Evolutionary conservation across 129 eudicot species (phyloP).

Genomic region (Artemisia tridentata): DNA sequence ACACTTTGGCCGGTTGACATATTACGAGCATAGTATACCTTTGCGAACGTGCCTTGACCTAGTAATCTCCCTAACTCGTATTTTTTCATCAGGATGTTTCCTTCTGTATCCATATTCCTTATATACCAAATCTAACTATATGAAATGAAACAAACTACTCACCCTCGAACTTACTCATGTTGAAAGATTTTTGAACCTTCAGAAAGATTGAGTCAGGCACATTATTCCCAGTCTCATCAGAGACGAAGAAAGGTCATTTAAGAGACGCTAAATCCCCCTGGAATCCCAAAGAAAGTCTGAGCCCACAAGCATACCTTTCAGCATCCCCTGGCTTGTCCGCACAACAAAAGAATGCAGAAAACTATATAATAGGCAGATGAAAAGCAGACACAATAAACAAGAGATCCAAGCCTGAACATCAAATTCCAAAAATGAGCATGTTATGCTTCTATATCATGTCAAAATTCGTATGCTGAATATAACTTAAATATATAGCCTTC

Average conservation of each 20-base stretch:
- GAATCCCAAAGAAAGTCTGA: no score
- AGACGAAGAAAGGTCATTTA: conserved; percentile 20
- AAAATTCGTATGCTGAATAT: background rate
- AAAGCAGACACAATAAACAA: background rate
- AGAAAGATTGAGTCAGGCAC: background rate
- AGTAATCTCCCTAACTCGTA: conserved; percentile 79
- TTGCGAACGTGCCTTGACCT: conserved; percentile 92
- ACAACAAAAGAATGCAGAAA: conserved; percentile 27
- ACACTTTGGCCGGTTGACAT: conserved; percentile 62
- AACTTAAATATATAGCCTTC: background rate
- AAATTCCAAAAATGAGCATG: conserved; percentile 3
- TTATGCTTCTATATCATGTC: conserved; percentile 2
- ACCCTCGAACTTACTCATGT: conserved; percentile 8
- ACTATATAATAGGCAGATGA: background rate
- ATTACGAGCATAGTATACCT: conserved; percentile 70
- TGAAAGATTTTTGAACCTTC: conserved; percentile 23
- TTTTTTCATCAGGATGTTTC: conserved; percentile 56
- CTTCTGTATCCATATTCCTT: conserved; percentile 47
- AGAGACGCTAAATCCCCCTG: background rate
- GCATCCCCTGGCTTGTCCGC: conserved; percentile 39
- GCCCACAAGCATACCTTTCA: conserved; percentile 34
- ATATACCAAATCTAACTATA: conserved; percentile 4
- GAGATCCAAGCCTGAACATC: conserved; percentile 30
- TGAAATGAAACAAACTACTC: background rate
- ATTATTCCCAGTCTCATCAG: conserved; percentile 30